These are phyloP conservation scores for Lyophyllum shimeji DNA, from an alignment of 768 basidiomycete genomes.

Conservation along the genomic window DNA sequence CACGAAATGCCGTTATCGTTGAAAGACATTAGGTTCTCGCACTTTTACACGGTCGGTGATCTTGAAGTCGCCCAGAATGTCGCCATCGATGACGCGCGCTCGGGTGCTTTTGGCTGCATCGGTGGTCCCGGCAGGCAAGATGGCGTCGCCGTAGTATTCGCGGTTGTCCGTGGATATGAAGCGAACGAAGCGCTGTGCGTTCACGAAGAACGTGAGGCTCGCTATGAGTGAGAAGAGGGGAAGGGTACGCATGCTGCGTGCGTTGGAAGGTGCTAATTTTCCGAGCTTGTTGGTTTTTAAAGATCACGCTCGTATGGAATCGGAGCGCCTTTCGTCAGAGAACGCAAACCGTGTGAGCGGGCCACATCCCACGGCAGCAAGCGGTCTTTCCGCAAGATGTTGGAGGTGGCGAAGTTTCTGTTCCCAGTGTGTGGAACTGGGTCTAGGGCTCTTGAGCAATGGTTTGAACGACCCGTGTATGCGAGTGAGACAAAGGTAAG, in stretches of 20 bases:
- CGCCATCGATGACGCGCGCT: conserved; percentile 33
- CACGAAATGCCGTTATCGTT: background rate
- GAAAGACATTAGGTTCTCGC: background rate
- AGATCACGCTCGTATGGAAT: background rate
- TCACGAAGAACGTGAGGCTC: conserved; percentile 19
- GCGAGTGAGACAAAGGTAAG: too few species aligned
- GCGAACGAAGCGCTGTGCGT: conserved; percentile 37
- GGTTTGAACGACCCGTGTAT: too few species aligned
- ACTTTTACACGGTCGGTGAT: conserved; percentile 37
- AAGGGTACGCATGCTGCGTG: conserved; percentile 16
- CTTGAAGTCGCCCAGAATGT: conserved; percentile 34
- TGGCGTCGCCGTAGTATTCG: conserved; percentile 38
- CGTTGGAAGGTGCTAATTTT: background rate
- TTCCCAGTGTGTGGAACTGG: too few species aligned
- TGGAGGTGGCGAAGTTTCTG: too few species aligned
- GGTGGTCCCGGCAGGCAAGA: conserved; percentile 26
- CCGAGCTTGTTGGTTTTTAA: background rate
- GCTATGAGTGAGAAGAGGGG: conserved; percentile 10
- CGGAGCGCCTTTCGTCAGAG: background rate
- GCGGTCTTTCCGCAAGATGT: background rate
- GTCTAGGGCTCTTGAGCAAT: too few species aligned
- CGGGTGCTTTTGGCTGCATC: conserved; percentile 33
- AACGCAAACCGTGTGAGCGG: background rate
- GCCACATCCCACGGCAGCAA: background rate
- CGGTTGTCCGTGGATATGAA: conserved; percentile 36